Evolutionary conservation across 352 stramenopile genomes (phyloP).

Genomic region (Phytophthora quininea): DNA sequence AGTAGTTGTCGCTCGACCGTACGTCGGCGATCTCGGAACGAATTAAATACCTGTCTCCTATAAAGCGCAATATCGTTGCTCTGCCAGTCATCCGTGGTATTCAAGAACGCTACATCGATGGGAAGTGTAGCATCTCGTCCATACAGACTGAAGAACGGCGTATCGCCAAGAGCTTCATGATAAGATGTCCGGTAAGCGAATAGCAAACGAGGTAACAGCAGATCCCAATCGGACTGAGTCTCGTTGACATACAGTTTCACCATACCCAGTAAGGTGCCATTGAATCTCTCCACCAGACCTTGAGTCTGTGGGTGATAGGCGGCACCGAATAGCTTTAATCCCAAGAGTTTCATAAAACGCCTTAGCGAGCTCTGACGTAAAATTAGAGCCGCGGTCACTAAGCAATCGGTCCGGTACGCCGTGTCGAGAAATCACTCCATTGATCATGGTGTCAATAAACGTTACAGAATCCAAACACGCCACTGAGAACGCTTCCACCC

Average conservation of each 20-base stretch:
- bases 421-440: constrained; percentile 1
- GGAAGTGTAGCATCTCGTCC: not conserved
- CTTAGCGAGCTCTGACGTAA: constrained; percentile 1
- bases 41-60: not conserved
- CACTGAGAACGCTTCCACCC: constrained; percentile 5
- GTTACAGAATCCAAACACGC: not conserved
- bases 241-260: constrained; percentile 8
- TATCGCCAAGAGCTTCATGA: constrained; percentile 2
- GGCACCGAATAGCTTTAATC: constrained; percentile 5
- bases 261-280: constrained; percentile 9
- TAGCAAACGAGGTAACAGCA: constrained; percentile 1
- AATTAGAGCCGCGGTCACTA: constrained; percentile 9
- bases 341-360: constrained; percentile 11
- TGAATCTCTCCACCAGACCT: constrained; percentile 9
- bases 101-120: constrained; percentile 5
- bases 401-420: not conserved
- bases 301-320: constrained; percentile 9
- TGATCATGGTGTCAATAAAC: not conserved
- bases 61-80: not conserved
- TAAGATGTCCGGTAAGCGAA: constrained; percentile 11
- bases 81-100: not conserved
- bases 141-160: constrained; percentile 10
- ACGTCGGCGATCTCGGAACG: not conserved
- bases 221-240: constrained; percentile 5
- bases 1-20: constrained; percentile 6